phyloP scores from a whole-genome alignment of 495 filamentous ascomycete genomes.

The Lasiosphaeria ovina region DNA sequence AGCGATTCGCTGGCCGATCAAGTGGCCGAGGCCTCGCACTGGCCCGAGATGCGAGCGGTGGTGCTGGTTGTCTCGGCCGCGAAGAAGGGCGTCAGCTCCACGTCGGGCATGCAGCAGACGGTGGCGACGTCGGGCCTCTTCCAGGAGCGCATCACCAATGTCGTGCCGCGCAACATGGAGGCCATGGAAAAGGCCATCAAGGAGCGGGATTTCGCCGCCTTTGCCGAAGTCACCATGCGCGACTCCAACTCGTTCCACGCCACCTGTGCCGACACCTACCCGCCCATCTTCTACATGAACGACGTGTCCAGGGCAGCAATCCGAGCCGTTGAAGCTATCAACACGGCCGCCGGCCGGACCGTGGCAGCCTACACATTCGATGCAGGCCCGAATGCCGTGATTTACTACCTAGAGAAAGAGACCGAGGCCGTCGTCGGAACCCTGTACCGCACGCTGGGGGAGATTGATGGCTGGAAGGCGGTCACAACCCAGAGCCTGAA shows the following conservation, averaged over 20 bases:
- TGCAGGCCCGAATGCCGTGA: constrained; percentile 92
- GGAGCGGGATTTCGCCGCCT: constrained; percentile 76
- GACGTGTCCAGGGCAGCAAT: constrained; percentile 85
- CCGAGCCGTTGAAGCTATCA: constrained; percentile 83
- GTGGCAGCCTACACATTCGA: constrained; percentile 97
- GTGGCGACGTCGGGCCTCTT: constrained; percentile 85
- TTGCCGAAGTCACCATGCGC: constrained; percentile 88
- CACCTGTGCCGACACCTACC: constrained; percentile 88
- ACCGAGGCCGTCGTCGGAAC: constrained; percentile 66
- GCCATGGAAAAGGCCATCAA: constrained; percentile 79
- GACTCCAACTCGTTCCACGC: constrained; percentile 98
- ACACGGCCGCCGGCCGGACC: constrained; percentile 64
- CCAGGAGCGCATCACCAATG: constrained; percentile 60
- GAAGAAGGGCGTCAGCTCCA: constrained; percentile 92
- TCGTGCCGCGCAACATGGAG: constrained; percentile 83
- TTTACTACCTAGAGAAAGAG: constrained; percentile 86
- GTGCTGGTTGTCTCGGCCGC: constrained; percentile 86
- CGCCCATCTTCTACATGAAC: constrained; percentile 98
- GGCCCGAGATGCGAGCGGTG: constrained; percentile 90
- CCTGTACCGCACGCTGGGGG: constrained; percentile 56
- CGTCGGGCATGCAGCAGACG: constrained; percentile 94
- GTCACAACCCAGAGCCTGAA: constrained; percentile 38
- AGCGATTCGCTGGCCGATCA: constrained; percentile 80
- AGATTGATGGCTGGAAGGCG: constrained; percentile 62
- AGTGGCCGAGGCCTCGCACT: constrained; percentile 81